Conservation (phyloP, 2,329 filamentous ascomycete species). For the Cryphonectria parasitica region DNA sequence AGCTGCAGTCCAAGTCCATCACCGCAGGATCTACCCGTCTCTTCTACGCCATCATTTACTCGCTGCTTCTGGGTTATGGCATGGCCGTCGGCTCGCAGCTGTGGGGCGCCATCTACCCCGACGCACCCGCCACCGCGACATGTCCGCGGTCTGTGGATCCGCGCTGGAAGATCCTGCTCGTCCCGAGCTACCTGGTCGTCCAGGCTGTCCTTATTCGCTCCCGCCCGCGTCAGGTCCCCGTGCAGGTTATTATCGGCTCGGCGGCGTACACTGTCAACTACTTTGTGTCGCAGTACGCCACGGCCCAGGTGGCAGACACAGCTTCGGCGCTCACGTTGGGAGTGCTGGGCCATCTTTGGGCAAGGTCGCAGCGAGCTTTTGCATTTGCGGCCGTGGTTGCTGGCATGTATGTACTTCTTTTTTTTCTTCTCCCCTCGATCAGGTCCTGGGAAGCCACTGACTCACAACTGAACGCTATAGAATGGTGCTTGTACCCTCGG, state of each 20-base stretch:
- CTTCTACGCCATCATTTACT: slow-evolving; percentile 27
- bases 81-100: slow-evolving; percentile 38
- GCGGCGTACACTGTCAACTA: slow-evolving; percentile 31
- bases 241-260: slow-evolving; percentile 29
- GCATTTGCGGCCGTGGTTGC: slow-evolving; percentile 28
- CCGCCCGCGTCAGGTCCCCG: slow-evolving; percentile 26
- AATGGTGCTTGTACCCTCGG: slow-evolving; percentile 27
- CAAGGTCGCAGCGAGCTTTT: slow-evolving; percentile 27
- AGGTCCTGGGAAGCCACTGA: not conserved
- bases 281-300: slow-evolving; percentile 30
- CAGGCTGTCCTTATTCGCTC: slow-evolving; percentile 29
- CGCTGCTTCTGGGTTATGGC: slow-evolving; percentile 24
- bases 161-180: slow-evolving; percentile 64
- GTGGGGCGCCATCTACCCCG: slow-evolving; percentile 38
- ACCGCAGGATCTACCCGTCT: slow-evolving; percentile 24
- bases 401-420: slow-evolving; percentile 14
- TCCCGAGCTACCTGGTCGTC: slow-evolving; percentile 68
- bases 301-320: slow-evolving; percentile 28
- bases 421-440: not conserved
- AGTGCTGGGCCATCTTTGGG: slow-evolving; percentile 29
- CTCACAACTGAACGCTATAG: not conserved
- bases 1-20: slow-evolving; percentile 26
- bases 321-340: slow-evolving; percentile 27
- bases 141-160: slow-evolving; percentile 37
- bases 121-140: slow-evolving; percentile 38